phyloP scores from a whole-genome alignment of 805 yeast genomes.

The Saccharomycopsis vini region DNA sequence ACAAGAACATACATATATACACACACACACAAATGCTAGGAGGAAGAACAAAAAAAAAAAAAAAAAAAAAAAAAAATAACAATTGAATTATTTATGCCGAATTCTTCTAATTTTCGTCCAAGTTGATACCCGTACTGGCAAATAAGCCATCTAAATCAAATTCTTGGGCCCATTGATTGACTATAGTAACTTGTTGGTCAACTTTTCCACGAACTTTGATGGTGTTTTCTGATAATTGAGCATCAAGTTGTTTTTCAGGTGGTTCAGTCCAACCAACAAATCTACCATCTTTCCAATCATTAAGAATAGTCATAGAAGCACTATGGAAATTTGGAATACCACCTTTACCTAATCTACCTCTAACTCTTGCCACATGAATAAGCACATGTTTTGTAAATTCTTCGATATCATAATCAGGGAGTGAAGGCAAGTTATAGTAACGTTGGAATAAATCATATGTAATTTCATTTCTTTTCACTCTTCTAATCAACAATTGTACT shows the following conservation, averaged over 20 bases:
- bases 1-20: neutral
- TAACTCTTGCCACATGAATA: conserved; percentile 85
- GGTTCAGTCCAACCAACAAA: conserved; percentile 87
- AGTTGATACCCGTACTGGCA: conserved; percentile 27
- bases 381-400: conserved; percentile 79
- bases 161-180: conserved; percentile 86
- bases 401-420: conserved; percentile 52
- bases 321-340: conserved; percentile 85
- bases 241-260: conserved; percentile 25
- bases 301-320: conserved; percentile 75
- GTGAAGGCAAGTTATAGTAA: conserved; percentile 71
- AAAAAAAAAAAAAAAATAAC: too few relatives aligned
- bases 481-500: conserved; percentile 63
- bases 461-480: conserved; percentile 61
- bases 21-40: neutral
- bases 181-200: conserved; percentile 67
- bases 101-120: too few relatives aligned
- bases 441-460: conserved; percentile 58
- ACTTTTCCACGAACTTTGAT: conserved; percentile 36
- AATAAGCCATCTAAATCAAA: conserved; percentile 84
- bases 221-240: conserved; percentile 32
- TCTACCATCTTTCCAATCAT: conserved; percentile 97
- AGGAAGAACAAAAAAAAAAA: neutral
- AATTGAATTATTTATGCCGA: too few relatives aligned
- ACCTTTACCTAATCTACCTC: conserved; percentile 87